Evolutionary conservation across 2,329 filamentous ascomycete species (phyloP).

Genomic region (Blastomyces parvus): DNA sequence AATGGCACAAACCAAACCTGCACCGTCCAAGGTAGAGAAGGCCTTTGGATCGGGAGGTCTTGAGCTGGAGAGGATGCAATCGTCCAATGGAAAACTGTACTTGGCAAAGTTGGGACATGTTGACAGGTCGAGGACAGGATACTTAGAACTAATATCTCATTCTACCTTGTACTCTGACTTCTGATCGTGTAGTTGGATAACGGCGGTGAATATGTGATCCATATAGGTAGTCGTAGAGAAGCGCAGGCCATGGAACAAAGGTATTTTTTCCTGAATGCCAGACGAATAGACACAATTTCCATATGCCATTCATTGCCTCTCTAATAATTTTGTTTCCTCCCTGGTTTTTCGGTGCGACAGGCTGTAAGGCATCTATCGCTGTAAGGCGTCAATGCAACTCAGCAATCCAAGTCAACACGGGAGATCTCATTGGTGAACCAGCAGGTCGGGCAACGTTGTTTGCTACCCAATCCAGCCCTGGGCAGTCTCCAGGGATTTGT

Average conservation of each 20-base stretch:
- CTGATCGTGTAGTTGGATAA: not conserved
- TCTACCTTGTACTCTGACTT: not conserved
- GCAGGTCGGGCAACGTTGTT: not conserved
- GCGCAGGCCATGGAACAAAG: too few relatives aligned
- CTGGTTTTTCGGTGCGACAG: not conserved
- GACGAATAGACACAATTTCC: not conserved
- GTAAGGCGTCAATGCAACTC: not conserved
- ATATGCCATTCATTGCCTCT: too few relatives aligned
- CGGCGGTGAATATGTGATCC: not conserved
- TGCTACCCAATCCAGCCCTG: constrained; percentile 1
- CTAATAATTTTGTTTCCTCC: not conserved
- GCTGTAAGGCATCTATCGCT: not conserved
- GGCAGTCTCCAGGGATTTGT: not conserved
- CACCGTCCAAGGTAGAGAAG: too few relatives aligned
- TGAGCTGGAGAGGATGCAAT: not conserved
- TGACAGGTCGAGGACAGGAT: not conserved
- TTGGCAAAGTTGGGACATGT: too few relatives aligned
- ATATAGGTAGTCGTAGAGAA: too few relatives aligned
- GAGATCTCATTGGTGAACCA: not conserved
- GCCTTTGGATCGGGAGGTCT: too few relatives aligned
- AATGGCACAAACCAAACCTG: not conserved
- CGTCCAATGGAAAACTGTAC: not conserved
- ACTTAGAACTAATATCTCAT: not conserved
- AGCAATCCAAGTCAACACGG: too few relatives aligned
- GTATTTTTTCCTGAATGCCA: too few relatives aligned